Evolutionary conservation across 345 rosid genomes (phyloP), one percentile per base, ranked within the genome.

Genomic region (Gossypium rotundifolium): DNA sequence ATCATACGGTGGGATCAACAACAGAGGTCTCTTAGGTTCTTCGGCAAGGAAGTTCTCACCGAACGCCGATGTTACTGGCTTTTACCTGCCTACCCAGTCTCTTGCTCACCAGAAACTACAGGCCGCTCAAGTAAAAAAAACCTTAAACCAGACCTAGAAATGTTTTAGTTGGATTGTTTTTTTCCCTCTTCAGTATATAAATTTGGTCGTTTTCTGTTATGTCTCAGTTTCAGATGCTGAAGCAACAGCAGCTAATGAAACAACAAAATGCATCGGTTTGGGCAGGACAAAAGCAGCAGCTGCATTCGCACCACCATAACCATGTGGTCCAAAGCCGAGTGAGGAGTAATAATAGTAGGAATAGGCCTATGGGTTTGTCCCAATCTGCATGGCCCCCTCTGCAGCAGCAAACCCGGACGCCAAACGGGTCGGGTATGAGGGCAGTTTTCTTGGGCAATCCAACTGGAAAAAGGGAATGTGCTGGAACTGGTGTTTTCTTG

Each of bases 401-500:
- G 45, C 88, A 85, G 27, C 88, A 78, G 58, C 52, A 42, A 22
- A 84, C 52, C 14, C 87, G 65, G 8, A 13, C 25, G 17, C 79
- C 76, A 69, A 74, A 63, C 45, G 85, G 87, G 64, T 81, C 90
- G 3, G 84, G 81, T 48, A 86, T 87, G 97, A 79, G 86, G 25
- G 87, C 91, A 62, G 88, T 86, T 14, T 83, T 89, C 45, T 86
- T 88, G 11, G 90, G 91, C 7, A 68, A 83, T 17, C 77, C 80
- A 0, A 49, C 82, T n/a, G 83, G 59, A 0, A 89, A 87, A 81
- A 81, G 82, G 33, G 89, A 84, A 68, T 87, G 85, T 54, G 80
- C 96, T 5, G 99, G 98, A 3, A 94, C 99, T 3, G 98, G 97
- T 9, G 98, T 94, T 4, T 94, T 94, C 86, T 75, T 93, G 62